Base-by-base conservation (phyloP, 2,329 filamentous ascomycete genomes). In the Aspergillus intermedius region DNA sequence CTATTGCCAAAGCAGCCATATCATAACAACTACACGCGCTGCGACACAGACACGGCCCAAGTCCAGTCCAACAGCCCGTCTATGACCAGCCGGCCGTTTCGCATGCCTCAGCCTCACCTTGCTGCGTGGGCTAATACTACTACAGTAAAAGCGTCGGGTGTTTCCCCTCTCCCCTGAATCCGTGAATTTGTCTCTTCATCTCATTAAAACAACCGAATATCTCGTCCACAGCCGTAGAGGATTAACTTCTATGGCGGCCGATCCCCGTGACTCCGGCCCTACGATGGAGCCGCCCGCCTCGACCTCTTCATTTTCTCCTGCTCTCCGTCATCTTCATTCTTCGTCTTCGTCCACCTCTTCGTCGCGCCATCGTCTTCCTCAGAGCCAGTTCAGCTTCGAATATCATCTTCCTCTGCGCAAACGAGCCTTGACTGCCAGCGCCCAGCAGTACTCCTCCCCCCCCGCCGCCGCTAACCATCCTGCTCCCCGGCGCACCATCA, bases 391-490 rank as follows among this genome's bases (percentile, higher is more conserved):
- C 43, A 58, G 53, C 45, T 59, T 60, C 39, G 57, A 60, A 41
- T 58, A 53, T 46, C 52, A 54, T 35, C 49, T 50, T 30, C 57
- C 55, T 23, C 55, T 53, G 47, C 59, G 50, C 52, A 56, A 49
- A 39, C 46, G 53, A 49, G 54, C 52, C 35, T 42, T 59, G 42
- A 55, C 55, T 40, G 57, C 37, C 10, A 40, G 37, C 60, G 37
- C 57, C 56, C 49, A 42, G 45, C 46, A 48, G 42, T 49, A 49
- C 49, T 37, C 43, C 49, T 42, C 39, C 42, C 39, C 47, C 51
- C 53, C 57, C 60, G 75, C 72, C 25, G 76, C 75, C 50, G 75
- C 77, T 42, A 75, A 74, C 45, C 75, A 75, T 45, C 72, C 76
- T 30, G 25, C 25, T 71, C 74, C n/a, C 68, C 76, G 50, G 72